Evolutionary conservation across 768 basidiomycete genomes (phyloP).

Genomic region (Kockovaella imperatae): DNA sequence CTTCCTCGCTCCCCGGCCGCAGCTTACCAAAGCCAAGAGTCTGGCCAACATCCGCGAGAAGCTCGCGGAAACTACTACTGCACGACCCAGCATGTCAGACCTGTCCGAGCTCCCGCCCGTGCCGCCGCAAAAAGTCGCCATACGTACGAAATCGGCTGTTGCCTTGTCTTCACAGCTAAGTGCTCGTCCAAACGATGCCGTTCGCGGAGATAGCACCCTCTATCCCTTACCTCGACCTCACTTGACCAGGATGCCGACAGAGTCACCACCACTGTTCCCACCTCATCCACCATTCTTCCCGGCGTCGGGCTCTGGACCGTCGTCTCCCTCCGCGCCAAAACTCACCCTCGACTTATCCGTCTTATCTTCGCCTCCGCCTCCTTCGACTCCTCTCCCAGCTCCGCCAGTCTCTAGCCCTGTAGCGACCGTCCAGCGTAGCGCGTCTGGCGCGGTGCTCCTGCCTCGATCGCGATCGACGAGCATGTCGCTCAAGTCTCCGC

Average conservation of each 20-base stretch:
- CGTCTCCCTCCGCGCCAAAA: background rate
- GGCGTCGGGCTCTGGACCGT: background rate
- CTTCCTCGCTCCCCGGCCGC: constrained; percentile 19
- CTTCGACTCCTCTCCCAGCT: constrained; percentile 5
- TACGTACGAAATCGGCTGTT: constrained; percentile 15
- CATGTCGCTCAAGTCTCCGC: constrained; percentile 36
- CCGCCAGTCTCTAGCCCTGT: constrained; percentile 9
- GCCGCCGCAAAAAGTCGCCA: constrained; percentile 10
- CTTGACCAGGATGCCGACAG: constrained; percentile 10
- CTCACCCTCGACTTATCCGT: background rate
- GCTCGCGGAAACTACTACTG: constrained; percentile 5
- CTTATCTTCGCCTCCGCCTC: constrained; percentile 8
- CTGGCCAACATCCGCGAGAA: constrained; percentile 20
- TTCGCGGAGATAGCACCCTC: background rate
- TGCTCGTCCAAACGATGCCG: background rate
- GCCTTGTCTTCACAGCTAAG: background rate
- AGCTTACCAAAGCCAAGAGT: constrained; percentile 28
- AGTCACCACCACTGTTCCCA: constrained; percentile 32
- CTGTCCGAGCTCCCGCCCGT: background rate
- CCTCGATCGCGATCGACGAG: constrained; percentile 35
- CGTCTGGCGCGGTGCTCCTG: constrained; percentile 23
- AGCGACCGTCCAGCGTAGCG: background rate
- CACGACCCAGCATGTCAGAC: constrained; percentile 5
- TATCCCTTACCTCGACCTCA: constrained; percentile 2
- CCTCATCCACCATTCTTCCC: constrained; percentile 36